Evolutionary conservation across 768 basidiomycete genomes (phyloP), one percentile per base, ranked within the genome.

Genomic region (Hericium erinaceus): DNA sequence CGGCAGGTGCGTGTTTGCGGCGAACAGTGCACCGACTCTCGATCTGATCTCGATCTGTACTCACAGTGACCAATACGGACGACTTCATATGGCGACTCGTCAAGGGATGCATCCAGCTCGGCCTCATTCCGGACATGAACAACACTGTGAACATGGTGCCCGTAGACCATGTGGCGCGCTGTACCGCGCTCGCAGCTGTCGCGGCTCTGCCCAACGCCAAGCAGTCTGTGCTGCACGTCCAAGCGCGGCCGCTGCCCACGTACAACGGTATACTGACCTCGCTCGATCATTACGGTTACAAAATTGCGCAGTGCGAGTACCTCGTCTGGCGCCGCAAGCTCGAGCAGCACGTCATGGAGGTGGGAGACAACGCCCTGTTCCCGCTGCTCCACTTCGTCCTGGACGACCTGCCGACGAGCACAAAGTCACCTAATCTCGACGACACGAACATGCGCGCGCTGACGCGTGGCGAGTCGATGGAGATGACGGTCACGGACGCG

Each of bases 131-230:
- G 10, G 92, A 99, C 68, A 98, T 99, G 71, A 93, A 97, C 76
- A 99, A 99, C 72, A 88, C 92, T 1, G 80, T 99, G 66, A 99
- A 99, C 73, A 95, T 98, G 87, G 92, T 95, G 8, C 97, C 97
- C 0, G 97, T 98, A 40, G 90, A 98, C 70, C 90, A 95, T 68
- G 95, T 99, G 61, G 94, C 97, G 1, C 80, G 82, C 5, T 87
- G 91, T 66, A 83, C 84, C 4, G 73, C 88, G 0, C 76, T 90
- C 3, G 88, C 95, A 1, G 82, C 87, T 0, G 68, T 92, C 13
- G 76, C 81, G 1, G 79, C 85, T 46, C 70, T 83, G 69, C 74
- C 37, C 50, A 48, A 58, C 41, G 56, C 64, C 26, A 67, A 61
- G 20, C 71, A 85, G 57, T 75, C 78, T 24, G 92, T 92, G 15